Evolutionary conservation across 2,329 filamentous ascomycete genomes (phyloP).

Genomic region (Colletotrichum somersetense): DNA sequence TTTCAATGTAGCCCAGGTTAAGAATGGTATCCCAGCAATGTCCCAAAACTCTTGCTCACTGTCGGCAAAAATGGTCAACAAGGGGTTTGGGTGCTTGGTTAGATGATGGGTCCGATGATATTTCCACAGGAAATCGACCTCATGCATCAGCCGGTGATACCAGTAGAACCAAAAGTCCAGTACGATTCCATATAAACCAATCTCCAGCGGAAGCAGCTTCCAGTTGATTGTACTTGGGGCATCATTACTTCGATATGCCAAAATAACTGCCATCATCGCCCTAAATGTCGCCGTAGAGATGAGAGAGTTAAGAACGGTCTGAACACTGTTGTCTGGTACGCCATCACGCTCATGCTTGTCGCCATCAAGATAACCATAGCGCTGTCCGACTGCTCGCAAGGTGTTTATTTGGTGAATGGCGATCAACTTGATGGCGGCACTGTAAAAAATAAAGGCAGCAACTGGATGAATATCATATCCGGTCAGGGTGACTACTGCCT

Average conservation of each 20-base stretch:
- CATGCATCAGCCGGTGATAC: slow-evolving; percentile 59
- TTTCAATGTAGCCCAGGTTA: slow-evolving; percentile 54
- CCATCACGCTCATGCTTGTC: slow-evolving; percentile 58
- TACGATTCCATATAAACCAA: slow-evolving; percentile 56
- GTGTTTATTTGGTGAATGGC: slow-evolving; percentile 55
- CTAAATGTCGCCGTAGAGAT: slow-evolving; percentile 51
- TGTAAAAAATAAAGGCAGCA: slow-evolving; percentile 54
- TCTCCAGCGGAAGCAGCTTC: slow-evolving; percentile 54
- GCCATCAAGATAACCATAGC: slow-evolving; percentile 57
- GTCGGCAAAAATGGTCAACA: slow-evolving; percentile 58
- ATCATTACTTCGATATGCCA: slow-evolving; percentile 47
- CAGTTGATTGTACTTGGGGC: slow-evolving; percentile 48
- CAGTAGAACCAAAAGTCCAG: slow-evolving; percentile 61
- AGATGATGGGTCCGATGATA: slow-evolving; percentile 60
- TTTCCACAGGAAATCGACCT: slow-evolving; percentile 55
- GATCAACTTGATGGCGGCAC: slow-evolving; percentile 54
- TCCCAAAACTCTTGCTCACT: slow-evolving; percentile 58
- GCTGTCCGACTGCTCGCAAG: slow-evolving; percentile 54
- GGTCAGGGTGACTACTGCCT: slow-evolving; percentile 50
- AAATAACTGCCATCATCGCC: slow-evolving; percentile 50
- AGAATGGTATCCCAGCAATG: slow-evolving; percentile 55
- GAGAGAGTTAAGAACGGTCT: slow-evolving; percentile 51
- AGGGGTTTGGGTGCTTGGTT: slow-evolving; percentile 59
- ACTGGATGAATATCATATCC: slow-evolving; percentile 49
- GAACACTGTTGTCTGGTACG: slow-evolving; percentile 55